Evolutionary conservation across 2,329 filamentous ascomycete genomes (phyloP).

Genomic region (Trichoderma sp.): DNA sequence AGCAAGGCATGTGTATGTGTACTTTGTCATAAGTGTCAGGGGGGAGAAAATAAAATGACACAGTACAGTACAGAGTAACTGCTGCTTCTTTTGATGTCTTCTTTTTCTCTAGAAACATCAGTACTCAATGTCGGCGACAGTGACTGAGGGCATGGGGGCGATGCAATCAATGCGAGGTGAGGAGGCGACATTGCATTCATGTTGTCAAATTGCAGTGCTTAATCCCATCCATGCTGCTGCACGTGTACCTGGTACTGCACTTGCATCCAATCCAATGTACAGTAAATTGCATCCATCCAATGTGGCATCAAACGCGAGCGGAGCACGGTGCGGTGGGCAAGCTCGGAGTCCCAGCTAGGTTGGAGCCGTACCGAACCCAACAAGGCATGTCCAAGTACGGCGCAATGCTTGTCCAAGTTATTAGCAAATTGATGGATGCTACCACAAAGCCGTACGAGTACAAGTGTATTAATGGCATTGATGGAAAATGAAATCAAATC

Average conservation of each 20-base stretch:
- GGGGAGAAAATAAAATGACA: not conserved
- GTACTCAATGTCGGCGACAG: not conserved
- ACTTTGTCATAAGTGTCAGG: not conserved
- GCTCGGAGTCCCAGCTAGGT: not conserved
- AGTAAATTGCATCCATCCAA: conserved; percentile 2
- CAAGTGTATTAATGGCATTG: not conserved
- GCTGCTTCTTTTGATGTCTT: not conserved
- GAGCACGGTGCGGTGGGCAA: not conserved
- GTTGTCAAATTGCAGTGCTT: not conserved
- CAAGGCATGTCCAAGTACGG: not conserved
- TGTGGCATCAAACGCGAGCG: conserved; percentile 1
- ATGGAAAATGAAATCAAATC: not conserved
- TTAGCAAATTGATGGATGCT: not conserved
- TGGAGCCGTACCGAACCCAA: not conserved
- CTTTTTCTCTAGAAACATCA: not conserved
- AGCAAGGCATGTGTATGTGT: conserved; percentile 28
- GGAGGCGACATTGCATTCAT: not conserved
- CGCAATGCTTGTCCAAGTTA: not conserved
- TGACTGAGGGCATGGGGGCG: not conserved
- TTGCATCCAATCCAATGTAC: not conserved
- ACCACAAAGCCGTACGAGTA: not conserved
- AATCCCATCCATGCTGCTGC: not conserved
- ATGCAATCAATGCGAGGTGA: not conserved
- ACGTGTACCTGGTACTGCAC: conserved; percentile 3
- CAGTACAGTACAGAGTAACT: not conserved